Conservation (phyloP, 2,329 filamentous ascomycete species). For the Aspergillus hiratsukae region DNA sequence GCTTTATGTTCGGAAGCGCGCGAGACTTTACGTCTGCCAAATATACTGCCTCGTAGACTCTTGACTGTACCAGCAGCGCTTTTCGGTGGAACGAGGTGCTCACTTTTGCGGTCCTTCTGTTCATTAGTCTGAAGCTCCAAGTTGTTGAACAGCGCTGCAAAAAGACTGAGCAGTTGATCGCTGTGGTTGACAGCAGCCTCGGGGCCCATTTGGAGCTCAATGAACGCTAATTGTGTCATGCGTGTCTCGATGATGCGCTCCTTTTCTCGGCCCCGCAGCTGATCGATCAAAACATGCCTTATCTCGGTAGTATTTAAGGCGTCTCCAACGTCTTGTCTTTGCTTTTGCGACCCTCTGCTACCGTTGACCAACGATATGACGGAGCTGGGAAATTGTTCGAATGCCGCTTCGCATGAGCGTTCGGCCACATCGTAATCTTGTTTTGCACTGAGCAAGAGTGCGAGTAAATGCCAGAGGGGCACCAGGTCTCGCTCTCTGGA, state of each 20-base stretch:
- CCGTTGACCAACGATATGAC: constrained; percentile 64
- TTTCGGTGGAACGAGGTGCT: constrained; percentile 56
- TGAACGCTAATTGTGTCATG: constrained; percentile 83
- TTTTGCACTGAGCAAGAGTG: constrained; percentile 77
- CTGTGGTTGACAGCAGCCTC: constrained; percentile 83
- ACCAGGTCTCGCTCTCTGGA: constrained; percentile 53
- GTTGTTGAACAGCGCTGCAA: constrained; percentile 72
- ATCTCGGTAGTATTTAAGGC: constrained; percentile 11
- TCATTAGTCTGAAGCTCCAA: constrained; percentile 39
- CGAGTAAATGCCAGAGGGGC: constrained; percentile 86
- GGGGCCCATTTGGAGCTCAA: constrained; percentile 79
- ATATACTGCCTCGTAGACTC: constrained; percentile 70
- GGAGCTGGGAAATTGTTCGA: constrained; percentile 79
- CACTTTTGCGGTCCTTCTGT: constrained; percentile 25
- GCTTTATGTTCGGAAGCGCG: constrained; percentile 42
- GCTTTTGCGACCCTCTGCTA: constrained; percentile 38
- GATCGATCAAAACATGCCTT: constrained; percentile 59
- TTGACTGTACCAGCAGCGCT: constrained; percentile 67
- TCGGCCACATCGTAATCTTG: constrained; percentile 78
- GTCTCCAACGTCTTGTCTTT: constrained; percentile 19
- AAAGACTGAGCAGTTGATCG: constrained; percentile 77
- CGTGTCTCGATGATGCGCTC: constrained; percentile 88
- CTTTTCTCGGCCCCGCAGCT: constrained; percentile 79
- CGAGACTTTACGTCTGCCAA: constrained; percentile 57
- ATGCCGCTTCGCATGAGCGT: constrained; percentile 80